Base-by-base conservation (phyloP, 345 rosid species). In the Populus ilicifolia region DNA sequence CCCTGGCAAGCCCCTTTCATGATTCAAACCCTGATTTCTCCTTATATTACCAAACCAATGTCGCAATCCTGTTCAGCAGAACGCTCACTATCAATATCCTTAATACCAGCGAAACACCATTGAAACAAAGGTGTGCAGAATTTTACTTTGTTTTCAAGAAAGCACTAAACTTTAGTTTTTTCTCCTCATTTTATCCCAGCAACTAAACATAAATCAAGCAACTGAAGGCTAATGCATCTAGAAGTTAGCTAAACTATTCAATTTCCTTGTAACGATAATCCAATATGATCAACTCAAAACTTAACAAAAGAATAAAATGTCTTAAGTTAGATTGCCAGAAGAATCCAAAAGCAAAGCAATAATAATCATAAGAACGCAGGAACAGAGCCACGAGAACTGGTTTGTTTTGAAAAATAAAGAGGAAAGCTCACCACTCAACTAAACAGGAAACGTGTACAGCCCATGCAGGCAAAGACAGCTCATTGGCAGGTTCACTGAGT, bases 1-100 rank as follows among this genome's bases (percentile, higher is more conserved):
- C 99, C 98, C 99, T 92, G 35, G 94, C 87, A 70, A 96, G 98
- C 78, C 98, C 97, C 87, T 96, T 96, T 97, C 99, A 93, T 29
- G 97, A 85, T 83, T 93, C 92, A 74, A 87, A 82, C 52, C 98
- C 97, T 50, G 89, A 89, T 83, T 86, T 90, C 88, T 96, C 96
- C 77, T 96, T 97, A 82, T 93, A 93, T 78, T 88, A 89, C 99
- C 98, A 96, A 69, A 96, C 99, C 89, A 96, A 87, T 38, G 86
- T 93, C 97, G 90, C 86, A 69, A 91, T 88, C 98, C 99, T 96
- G 72, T 54, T 27, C 41, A 82, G 38, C 61, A 78, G 38, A 80
- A 41, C 79, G 74, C 7, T 33, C 27, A 66, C 17, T 35, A n/a
- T 25, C 35, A n/a, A 21, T 21, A 67, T 33, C 44, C 35, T 21